Base-by-base conservation (phyloP, 768 basidiomycete species). In the Dioszegia crocea region DNA sequence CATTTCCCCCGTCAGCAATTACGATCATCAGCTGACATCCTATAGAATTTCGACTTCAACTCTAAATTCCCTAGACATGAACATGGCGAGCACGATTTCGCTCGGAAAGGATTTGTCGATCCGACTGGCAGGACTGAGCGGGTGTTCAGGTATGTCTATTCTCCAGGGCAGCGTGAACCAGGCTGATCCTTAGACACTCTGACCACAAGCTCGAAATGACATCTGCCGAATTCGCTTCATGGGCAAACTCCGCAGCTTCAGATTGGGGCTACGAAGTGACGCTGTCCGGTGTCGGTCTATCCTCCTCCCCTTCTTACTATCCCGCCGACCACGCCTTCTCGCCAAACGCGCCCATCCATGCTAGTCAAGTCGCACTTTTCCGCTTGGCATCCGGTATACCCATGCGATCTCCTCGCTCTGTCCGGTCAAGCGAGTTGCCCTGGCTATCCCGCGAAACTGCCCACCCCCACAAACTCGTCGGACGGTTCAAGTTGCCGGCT, bases 191-290 rank as follows among this genome's bases (percentile, higher is more conserved):
- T 45, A 63, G 61, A 53, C 69, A 71, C 60, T 74, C 72, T 0
- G 70, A 73, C 61, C 70, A 73, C 59, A 73, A 78, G 65, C 58
- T 78, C 57, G 77, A 78, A 64, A 75, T 75, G 77, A 77, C 73
- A 16, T 65, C 65, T 23, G 60, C 57, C 9, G 77, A 78, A 58
- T 78, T 78, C 59, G 26, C 61, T 12, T 56, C 52, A 8, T 76
- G 73, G 73, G 69, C 69, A 11, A 57, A 58, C 31, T 54, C 65
- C 3, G 63, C 68, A 3, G 73, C 75, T 11, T 60, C 63, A 1
- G 69, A 76, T 56, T 73, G 71, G 71, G 71, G 71, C 62, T 78
- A 78, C 64, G 53, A 63, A n/a, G 66, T 71, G 40, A 64, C 68
- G 41, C 51, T 71, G 9, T 67, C 68, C 8, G 75, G 73, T 19